Evolutionary conservation across 495 filamentous ascomycete genomes (phyloP), one percentile per base, ranked within the genome.

Genomic region (Paragyromitra xinjiangensis): DNA sequence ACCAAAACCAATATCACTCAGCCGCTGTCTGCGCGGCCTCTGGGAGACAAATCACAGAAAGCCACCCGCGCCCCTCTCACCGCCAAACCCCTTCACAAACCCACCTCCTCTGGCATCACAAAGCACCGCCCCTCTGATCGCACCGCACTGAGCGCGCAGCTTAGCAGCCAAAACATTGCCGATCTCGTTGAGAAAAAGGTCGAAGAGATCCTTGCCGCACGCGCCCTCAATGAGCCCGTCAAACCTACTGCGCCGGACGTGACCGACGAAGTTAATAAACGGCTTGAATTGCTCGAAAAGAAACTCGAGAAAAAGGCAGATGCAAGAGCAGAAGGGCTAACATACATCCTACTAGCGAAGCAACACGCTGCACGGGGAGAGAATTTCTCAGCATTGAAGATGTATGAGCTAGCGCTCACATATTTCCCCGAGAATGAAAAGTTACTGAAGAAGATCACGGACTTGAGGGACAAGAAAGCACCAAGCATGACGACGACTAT

Each of bases 101-200:
- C 53, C n/a, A 42, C 40, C 19, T 80, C 26, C 74, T 80, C 58
- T 78, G 86, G 9, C 82, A 84, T 6, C 12, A 81, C 80, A 24
- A 55, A 87, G 87, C 79, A 84, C 83, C 56, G 70, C 61, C 62
- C 9, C 79, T 85, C 9, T 75, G 84, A 12, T 82, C 83, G 68
- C 80, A 67, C 22, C 77, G 84, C 14, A 12, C 2, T 71, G 22
- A 50, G 59, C 48, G 8, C 51, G 3, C 77, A 64, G 62, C 69
- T 83, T 19, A 83, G 83, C n/a, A 82, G 86, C 29, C 81, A 73
- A n/a, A 90, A 88, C 69, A 94, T 97, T 50, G 94, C 97, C 80
- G 93, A 94, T 56, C 90, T 98, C 83, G 93, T 99, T 6, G 92
- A 95, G 82, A 91, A 90, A 81, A 97, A 97, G 77, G 93, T 99